Conservation (phyloP, 192 early-diverging fungal genomes). For the Rhizophagus clarus region DNA sequence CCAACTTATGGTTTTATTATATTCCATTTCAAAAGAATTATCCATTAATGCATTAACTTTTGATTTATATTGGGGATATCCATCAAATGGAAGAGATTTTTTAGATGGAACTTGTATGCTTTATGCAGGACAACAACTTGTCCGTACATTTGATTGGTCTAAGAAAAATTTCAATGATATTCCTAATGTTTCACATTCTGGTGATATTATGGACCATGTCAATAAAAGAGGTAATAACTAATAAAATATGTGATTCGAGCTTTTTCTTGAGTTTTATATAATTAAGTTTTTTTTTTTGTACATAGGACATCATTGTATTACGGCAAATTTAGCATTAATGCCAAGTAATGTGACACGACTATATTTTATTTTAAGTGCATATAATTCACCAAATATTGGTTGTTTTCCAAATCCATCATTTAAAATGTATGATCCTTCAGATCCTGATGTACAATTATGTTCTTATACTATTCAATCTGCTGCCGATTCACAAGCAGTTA, state of each 20-base stretch:
- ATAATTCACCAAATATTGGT: constrained; percentile 9
- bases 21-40: constrained; percentile 18
- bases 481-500: constrained; percentile 20
- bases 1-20: constrained; percentile 31
- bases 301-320: constrained; percentile 31
- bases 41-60: constrained; percentile 15
- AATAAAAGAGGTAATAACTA: constrained; percentile 23
- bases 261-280: too few species aligned
- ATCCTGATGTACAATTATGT: constrained; percentile 21
- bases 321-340: constrained; percentile 8
- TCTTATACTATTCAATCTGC: constrained; percentile 24
- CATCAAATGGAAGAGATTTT: neutral
- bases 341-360: constrained; percentile 10
- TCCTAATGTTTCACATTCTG: constrained; percentile 28
- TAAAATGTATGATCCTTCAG: constrained; percentile 18
- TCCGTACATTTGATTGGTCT: constrained; percentile 1
- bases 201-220: constrained; percentile 22
- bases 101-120: constrained; percentile 35
- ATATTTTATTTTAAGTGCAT: constrained; percentile 32
- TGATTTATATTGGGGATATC: constrained; percentile 28
- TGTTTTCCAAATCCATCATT: constrained; percentile 9
- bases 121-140: neutral
- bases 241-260: too few species aligned
- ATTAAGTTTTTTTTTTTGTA: too few species aligned
- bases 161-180: neutral